Percentiles rank a stretch among this genome's conserved stretches.
phyloP scores from a whole-genome alignment of 2,329 filamentous ascomycete genomes.

The Pyrenophora seminiperda region DNA sequence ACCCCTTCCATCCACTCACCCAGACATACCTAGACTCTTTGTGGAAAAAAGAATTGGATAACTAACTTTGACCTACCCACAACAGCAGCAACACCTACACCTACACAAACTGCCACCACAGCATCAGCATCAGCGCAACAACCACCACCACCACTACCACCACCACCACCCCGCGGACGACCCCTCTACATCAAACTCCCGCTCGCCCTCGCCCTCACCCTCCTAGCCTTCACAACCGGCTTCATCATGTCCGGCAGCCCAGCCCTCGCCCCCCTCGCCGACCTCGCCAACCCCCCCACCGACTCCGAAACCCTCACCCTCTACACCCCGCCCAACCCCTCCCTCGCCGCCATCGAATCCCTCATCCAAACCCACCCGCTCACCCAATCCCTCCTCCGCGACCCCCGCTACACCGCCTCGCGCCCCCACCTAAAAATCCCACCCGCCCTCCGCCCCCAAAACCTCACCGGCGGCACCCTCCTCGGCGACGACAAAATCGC shows the following conservation, averaged over 20 bases:
- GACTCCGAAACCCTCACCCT: slow-evolving; percentile 75
- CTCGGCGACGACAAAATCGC: slow-evolving; percentile 75
- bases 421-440: slow-evolving; percentile 90
- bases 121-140: too few species aligned
- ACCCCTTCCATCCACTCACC: too few species aligned
- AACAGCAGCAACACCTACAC: too few species aligned
- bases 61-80: too few species aligned
- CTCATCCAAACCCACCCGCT: slow-evolving; percentile 77
- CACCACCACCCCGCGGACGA: too few species aligned
- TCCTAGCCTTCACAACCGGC: slow-evolving; percentile 58
- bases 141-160: too few species aligned
- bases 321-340: slow-evolving; percentile 62
- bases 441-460: slow-evolving; percentile 68
- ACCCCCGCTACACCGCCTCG: slow-evolving; percentile 72
- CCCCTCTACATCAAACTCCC: slow-evolving; percentile 47
- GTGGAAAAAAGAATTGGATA: too few species aligned
- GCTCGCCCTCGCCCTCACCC: slow-evolving; percentile 53
- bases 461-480: slow-evolving; percentile 81
- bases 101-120: too few species aligned
- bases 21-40: too few species aligned
- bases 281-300: slow-evolving; percentile 60
- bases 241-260: slow-evolving; percentile 64
- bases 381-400: slow-evolving; percentile 68
- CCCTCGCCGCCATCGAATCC: slow-evolving; percentile 65
- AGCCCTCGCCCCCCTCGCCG: slow-evolving; percentile 55